These are phyloP conservation scores for Zychaea mexicana DNA, from an alignment of 371 early-diverging fungal genomes.

Conservation along the genomic window DNA sequence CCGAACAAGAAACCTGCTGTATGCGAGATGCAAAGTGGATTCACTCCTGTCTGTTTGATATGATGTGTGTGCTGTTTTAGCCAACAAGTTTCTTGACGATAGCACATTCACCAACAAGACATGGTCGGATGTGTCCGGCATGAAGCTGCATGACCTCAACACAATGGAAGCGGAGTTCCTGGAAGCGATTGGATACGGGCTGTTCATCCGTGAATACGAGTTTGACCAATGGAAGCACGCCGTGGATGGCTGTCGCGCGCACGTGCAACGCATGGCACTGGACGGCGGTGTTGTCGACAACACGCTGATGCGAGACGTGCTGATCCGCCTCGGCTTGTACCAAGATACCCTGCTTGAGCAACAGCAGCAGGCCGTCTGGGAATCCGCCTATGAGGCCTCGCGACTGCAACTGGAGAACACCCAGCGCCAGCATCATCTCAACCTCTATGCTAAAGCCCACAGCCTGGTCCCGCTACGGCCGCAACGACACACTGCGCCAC, in stretches of 20 bases:
- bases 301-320: slow-evolving; percentile 1
- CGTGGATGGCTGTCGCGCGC: slow-evolving; percentile 2
- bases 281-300: not conserved
- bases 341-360: slow-evolving; percentile 1
- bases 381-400: slow-evolving; percentile 4
- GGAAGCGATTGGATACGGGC: slow-evolving; percentile 57
- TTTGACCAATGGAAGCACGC: slow-evolving; percentile 37
- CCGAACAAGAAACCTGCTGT: too few species aligned
- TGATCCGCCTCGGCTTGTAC: slow-evolving; percentile 4
- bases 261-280: slow-evolving; percentile 5
- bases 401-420: slow-evolving; percentile 15
- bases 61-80: too few species aligned
- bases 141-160: slow-evolving; percentile 64
- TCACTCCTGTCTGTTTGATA: not conserved
- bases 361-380: slow-evolving; percentile 10
- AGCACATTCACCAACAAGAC: slow-evolving; percentile 74
- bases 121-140: slow-evolving; percentile 71
- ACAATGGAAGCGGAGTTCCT: slow-evolving; percentile 75
- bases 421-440: slow-evolving; percentile 12
- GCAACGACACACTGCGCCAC: slow-evolving; percentile 16
- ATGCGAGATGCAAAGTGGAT: too few species aligned
- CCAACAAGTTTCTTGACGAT: slow-evolving; percentile 73
- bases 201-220: slow-evolving; percentile 65
- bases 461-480: slow-evolving; percentile 1
- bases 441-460: slow-evolving; percentile 12